Percentiles rank a stretch among this genome's conserved stretches.
phyloP scores from a whole-genome alignment of 257 asterid genomes.

The Thymus quinquecostatus region DNA sequence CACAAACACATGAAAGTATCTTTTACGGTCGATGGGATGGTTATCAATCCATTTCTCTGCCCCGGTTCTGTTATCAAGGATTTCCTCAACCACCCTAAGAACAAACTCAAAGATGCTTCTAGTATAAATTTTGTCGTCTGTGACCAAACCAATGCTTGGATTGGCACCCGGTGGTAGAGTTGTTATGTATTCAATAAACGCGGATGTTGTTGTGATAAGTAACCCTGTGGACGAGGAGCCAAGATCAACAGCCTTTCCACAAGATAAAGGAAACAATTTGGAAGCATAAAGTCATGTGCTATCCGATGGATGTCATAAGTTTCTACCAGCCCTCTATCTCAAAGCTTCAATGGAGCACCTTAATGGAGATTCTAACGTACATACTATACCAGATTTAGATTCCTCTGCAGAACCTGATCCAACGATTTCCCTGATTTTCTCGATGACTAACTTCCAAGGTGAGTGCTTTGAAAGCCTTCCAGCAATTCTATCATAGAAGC shows the following conservation, averaged over 20 bases:
- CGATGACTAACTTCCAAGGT: slow-evolving; percentile 48
- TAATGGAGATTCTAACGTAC: no score
- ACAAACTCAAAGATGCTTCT: slow-evolving; percentile 18
- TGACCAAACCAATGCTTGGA: slow-evolving; percentile 17
- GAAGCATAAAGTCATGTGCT: slow-evolving; percentile 45
- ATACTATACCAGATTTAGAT: no score
- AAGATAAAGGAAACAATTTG: slow-evolving; percentile 57
- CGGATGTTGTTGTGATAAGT: slow-evolving; percentile 45
- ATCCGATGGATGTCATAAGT: slow-evolving; percentile 40
- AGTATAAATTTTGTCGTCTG: not conserved
- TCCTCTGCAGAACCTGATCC: not conserved
- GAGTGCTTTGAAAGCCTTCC: not conserved
- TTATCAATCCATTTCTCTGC: slow-evolving; percentile 39
- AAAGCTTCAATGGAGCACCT: slow-evolving; percentile 2
- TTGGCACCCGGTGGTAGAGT: slow-evolving; percentile 25
- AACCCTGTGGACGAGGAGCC: slow-evolving; percentile 35
- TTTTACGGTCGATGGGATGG: slow-evolving; percentile 1
- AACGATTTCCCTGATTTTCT: slow-evolving; percentile 22
- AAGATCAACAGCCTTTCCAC: slow-evolving; percentile 55
- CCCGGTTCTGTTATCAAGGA: not conserved
- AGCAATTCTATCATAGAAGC: slow-evolving; percentile 31
- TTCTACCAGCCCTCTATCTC: slow-evolving; percentile 38
- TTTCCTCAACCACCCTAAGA: slow-evolving; percentile 16
- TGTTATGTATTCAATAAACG: slow-evolving; percentile 52
- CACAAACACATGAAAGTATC: slow-evolving; percentile 38